Percentiles rank a stretch among this genome's conserved stretches.
These are phyloP conservation scores for Aureobasidium zeae DNA, from an alignment of 2,329 filamentous ascomycete genomes.

Conservation along the genomic window DNA sequence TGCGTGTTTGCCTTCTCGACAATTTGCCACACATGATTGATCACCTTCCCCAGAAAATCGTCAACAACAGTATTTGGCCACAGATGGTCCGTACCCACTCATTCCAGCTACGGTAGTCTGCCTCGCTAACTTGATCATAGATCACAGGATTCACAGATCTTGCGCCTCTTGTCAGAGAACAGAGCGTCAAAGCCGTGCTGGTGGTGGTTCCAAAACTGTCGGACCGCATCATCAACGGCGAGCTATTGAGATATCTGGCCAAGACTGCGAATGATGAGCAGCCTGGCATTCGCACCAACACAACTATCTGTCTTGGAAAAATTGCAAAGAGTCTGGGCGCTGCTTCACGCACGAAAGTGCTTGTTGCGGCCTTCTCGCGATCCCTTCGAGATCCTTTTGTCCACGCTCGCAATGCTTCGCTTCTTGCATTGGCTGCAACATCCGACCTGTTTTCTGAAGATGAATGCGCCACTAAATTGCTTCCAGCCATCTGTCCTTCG, in stretches of 20 bases:
- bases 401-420: constrained; percentile 79
- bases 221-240: constrained; percentile 86
- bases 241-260: constrained; percentile 79
- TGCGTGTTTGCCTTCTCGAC: constrained; percentile 83
- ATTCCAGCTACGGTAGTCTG: too few species aligned
- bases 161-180: constrained; percentile 84
- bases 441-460: constrained; percentile 80
- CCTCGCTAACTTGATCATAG: constrained; percentile 36
- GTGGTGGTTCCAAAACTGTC: constrained; percentile 81
- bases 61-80: constrained; percentile 95
- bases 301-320: constrained; percentile 92
- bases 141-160: constrained; percentile 90
- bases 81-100: constrained; percentile 70
- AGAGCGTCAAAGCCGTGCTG: constrained; percentile 89
- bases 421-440: constrained; percentile 79
- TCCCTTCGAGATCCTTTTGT: constrained; percentile 89
- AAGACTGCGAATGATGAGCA: constrained; percentile 98
- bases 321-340: constrained; percentile 82
- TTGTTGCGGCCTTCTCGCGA: constrained; percentile 84
- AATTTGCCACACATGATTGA: constrained; percentile 88
- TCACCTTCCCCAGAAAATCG: constrained; percentile 72
- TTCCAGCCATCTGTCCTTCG: constrained; percentile 74
- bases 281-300: constrained; percentile 93
- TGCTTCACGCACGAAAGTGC: constrained; percentile 71
- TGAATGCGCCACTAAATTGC: constrained; percentile 72